Conservation (phyloP, 2,329 filamentous ascomycete genomes). For the Alternaria sp. region DNA sequence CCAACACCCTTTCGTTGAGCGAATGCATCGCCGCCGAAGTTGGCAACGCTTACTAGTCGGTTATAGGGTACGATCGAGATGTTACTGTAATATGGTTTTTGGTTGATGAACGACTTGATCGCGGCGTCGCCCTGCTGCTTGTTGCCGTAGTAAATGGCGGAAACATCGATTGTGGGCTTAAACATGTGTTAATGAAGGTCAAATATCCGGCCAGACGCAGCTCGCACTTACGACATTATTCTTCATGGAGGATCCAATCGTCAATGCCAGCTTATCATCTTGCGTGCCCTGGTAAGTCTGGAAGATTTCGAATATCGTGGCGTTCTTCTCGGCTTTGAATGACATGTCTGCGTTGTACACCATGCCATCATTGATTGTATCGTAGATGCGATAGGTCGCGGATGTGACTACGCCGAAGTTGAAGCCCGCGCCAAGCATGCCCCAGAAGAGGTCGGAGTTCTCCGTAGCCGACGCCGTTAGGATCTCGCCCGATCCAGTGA, state of each 20-base stretch:
- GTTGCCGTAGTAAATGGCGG: constrained; percentile 2
- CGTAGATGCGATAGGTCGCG: constrained; percentile 7
- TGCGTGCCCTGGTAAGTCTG: background rate
- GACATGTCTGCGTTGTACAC: constrained; percentile 11
- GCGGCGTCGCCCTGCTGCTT: background rate
- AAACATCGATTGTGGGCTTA: background rate
- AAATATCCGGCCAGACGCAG: background rate
- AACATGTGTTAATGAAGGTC: background rate
- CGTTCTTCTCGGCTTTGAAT: background rate
- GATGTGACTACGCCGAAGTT: constrained; percentile 44
- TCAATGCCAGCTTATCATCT: background rate
- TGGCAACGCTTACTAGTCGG: background rate
- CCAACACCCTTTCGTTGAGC: background rate
- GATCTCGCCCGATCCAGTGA: constrained; percentile 38
- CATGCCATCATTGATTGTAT: constrained; percentile 26
- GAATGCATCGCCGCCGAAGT: background rate
- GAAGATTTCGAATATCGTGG: background rate
- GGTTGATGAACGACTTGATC: background rate
- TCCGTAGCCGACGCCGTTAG: constrained; percentile 33
- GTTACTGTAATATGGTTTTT: background rate
- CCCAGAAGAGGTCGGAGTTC: constrained; percentile 49
- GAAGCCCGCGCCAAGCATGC: constrained; percentile 41
- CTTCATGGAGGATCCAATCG: background rate
- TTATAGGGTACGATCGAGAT: background rate
- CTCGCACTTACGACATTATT: background rate